A percentile compares a stretch with the other conserved stretches of the same genome.
Evolutionary conservation across 2,329 filamentous ascomycete species (phyloP).

Genomic region (Penicillium sp.): DNA sequence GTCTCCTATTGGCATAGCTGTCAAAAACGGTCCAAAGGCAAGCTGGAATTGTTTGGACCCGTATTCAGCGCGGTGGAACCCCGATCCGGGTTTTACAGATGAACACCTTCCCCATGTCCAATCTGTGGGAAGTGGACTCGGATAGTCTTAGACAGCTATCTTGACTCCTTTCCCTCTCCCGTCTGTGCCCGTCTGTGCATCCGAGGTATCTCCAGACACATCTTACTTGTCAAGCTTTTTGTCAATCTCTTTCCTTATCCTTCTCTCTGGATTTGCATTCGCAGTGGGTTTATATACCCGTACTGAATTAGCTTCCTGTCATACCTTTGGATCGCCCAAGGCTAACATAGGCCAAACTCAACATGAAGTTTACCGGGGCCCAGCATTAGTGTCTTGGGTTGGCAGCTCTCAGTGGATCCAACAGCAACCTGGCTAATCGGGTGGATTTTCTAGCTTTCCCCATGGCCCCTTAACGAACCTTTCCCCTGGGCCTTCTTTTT

Average conservation of each 20-base stretch:
- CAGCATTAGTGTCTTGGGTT: slow-evolving; percentile 21
- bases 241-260: slow-evolving; percentile 1
- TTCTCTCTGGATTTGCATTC: background rate
- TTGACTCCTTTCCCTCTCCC: slow-evolving; percentile 8
- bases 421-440: slow-evolving; percentile 27
- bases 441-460: slow-evolving; percentile 30
- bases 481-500: slow-evolving; percentile 22
- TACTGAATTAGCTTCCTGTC: background rate
- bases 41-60: slow-evolving; percentile 15
- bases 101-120: slow-evolving; percentile 19
- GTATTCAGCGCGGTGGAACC: slow-evolving; percentile 12
- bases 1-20: slow-evolving; percentile 2
- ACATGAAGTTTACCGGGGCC: background rate
- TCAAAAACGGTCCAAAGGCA: background rate
- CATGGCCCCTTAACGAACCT: slow-evolving; percentile 30
- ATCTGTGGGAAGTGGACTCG: background rate
- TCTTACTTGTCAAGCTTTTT: slow-evolving; percentile 4
- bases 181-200: background rate
- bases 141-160: slow-evolving; percentile 5
- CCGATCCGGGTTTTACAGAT: slow-evolving; percentile 7
- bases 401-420: slow-evolving; percentile 31
- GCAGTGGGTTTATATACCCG: background rate
- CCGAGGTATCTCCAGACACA: slow-evolving; percentile 3
- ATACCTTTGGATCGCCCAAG: background rate
- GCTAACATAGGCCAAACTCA: background rate